Evolutionary conservation across 2,329 filamentous ascomycete genomes (phyloP), one percentile per base, ranked within the genome.

Genomic region (Ustulina deusta): DNA sequence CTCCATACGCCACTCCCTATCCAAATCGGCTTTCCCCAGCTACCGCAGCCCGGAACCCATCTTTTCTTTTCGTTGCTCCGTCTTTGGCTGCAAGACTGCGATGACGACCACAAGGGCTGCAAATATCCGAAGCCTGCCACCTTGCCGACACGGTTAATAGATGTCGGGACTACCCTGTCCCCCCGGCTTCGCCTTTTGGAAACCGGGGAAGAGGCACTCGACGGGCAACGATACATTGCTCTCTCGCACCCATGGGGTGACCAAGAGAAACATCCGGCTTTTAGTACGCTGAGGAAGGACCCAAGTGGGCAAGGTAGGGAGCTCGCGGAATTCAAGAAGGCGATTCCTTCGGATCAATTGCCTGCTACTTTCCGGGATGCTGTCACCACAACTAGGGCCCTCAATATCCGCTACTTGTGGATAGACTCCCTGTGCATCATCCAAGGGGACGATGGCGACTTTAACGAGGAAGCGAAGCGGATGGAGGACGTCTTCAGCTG

Each of bases 401-500:
- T 68, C 1, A 54, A 57, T 5, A 40, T 68, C 9, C 42, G 55
- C 3, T 69, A 69, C 42, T 25, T 71, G 11, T 71, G 69, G 69
- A 66, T 71, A 38, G 71, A 71, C 44, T 71, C 71, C 0, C 44
- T 72, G 0, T 72, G 69, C 29, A 72, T 72, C 13, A 57, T 71
- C 6, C 67, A 65, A 42, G 59, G 66, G 6, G 34, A 65, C n/a
- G 70, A 63, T n/a, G 61, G 66, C 0, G 68, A 77, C 55, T 77
- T 75, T 34, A 48, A 70, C 1, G 9, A 55, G 0, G 68, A 78
- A 59, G 61, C 74, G 3, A 71, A 65, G 38, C 58, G 48, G 3
- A 78, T 78, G 76, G 75, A 74, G 34, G 25, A 69, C 0, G 74
- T 78, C 1, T 78, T 70, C 59, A 75, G 73, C 58, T 48, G 49